phyloP scores from a whole-genome alignment of 495 filamentous ascomycete species.

The Podospora tetraspora region DNA sequence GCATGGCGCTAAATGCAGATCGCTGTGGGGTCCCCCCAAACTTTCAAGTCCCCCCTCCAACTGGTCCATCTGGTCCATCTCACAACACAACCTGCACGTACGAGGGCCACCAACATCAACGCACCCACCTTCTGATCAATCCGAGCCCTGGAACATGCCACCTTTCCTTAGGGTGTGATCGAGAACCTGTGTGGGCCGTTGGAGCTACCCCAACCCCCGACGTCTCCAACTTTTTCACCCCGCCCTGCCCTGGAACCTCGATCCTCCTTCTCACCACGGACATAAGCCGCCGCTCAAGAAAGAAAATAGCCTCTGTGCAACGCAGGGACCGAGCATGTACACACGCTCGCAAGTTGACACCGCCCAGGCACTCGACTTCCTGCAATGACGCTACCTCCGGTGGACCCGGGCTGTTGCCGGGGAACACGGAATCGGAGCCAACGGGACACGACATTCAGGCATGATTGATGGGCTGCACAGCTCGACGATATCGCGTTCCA shows the following conservation, averaged over 20 bases:
- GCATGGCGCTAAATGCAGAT: conserved; percentile 11
- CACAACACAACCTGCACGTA: neutral
- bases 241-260: neutral
- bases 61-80: neutral
- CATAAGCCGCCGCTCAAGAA: neutral
- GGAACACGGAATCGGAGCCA: neutral
- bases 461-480: neutral
- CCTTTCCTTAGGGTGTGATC: neutral
- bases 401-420: neutral
- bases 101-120: neutral
- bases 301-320: neutral
- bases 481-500: neutral
- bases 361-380: neutral
- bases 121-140: neutral
- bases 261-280: neutral
- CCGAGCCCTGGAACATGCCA: neutral
- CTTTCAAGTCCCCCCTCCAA: neutral
- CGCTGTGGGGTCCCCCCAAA: neutral
- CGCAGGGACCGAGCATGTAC: neutral
- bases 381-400: neutral
- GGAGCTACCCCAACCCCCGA: neutral
- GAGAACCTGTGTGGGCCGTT: neutral
- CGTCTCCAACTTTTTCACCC: neutral
- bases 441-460: neutral
- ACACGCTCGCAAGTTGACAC: neutral